Conservation (phyloP, 108 stramenopile species). For the Cyclotella choctawhatcheeana region DNA sequence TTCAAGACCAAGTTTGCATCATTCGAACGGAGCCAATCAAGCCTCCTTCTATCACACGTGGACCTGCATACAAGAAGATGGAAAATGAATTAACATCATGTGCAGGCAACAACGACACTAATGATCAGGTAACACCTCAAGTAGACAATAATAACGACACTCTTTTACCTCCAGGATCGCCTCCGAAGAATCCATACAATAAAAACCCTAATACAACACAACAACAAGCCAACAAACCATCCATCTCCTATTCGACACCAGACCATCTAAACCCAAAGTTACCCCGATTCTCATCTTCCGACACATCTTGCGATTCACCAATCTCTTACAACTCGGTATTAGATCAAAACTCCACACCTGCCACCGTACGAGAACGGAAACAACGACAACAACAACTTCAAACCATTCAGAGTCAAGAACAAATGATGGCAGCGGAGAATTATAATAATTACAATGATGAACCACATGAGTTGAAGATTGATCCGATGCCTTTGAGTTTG, state of each 20-base stretch:
- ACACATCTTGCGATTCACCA: constrained; percentile 12
- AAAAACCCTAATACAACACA: not conserved
- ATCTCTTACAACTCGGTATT: constrained; percentile 40
- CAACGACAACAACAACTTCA: constrained; percentile 22
- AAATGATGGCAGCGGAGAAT: constrained; percentile 16
- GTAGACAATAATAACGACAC: not conserved
- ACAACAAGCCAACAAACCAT: not conserved
- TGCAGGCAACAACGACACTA: constrained; percentile 17
- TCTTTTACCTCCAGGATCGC: not conserved
- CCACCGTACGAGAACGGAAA: constrained; percentile 22
- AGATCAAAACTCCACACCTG: constrained; percentile 31
- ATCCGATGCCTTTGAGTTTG: not conserved
- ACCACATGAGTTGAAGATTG: not conserved
- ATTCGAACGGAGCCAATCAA: constrained; percentile 21
- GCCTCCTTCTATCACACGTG: not conserved
- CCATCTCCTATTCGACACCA: constrained; percentile 1
- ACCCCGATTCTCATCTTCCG: not conserved
- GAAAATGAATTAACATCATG: not conserved
- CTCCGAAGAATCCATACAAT: not conserved
- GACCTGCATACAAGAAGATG: not conserved
- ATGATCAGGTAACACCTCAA: not conserved
- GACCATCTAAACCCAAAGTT: constrained; percentile 8
- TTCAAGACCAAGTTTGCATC: no score
- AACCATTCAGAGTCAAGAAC: constrained; percentile 26
- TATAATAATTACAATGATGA: not conserved